A percentile compares a stretch with the other conserved stretches of the same genome.
Conservation (phyloP, 1,284 basidiomycete species). For the Apiotrichum akiyoshidainum region DNA sequence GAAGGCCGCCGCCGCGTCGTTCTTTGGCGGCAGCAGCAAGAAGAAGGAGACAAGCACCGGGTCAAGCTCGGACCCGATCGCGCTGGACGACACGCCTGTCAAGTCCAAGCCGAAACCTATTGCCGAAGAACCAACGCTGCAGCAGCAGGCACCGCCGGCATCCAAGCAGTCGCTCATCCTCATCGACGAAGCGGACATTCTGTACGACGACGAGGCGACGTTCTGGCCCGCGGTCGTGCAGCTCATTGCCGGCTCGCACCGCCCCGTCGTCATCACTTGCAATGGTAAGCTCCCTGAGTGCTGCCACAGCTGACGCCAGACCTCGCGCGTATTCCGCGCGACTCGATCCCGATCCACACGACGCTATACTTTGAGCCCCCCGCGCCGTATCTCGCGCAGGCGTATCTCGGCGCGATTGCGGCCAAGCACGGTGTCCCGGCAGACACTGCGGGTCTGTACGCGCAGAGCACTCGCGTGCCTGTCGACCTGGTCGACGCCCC, state of each 20-base stretch:
- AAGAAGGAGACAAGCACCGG: constrained; percentile 11
- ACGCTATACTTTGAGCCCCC: constrained; percentile 67
- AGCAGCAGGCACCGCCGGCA: neutral
- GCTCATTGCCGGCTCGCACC: constrained; percentile 72
- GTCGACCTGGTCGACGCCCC: constrained; percentile 36
- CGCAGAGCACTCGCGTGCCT: constrained; percentile 33
- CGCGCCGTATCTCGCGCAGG: constrained; percentile 58
- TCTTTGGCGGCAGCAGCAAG: constrained; percentile 6
- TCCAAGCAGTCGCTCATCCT: constrained; percentile 79
- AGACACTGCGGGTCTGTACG: constrained; percentile 32
- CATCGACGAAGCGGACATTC: constrained; percentile 93
- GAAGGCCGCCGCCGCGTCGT: constrained; percentile 2
- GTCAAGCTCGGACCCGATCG: constrained; percentile 28
- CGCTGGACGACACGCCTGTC: constrained; percentile 18
- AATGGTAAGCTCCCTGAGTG: constrained; percentile 63
- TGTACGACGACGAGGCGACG: constrained; percentile 82
- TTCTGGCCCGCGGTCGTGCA: constrained; percentile 85
- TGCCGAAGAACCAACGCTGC: neutral
- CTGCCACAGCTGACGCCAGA: constrained; percentile 55
- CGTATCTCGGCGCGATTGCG: constrained; percentile 68
- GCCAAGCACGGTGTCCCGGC: constrained; percentile 4
- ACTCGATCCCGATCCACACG: constrained; percentile 72
- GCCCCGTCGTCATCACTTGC: constrained; percentile 87
- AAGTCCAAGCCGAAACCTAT: too few relatives aligned
- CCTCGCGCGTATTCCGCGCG: constrained; percentile 63